Percentiles rank a stretch among this genome's conserved stretches.
Evolutionary conservation across 805 yeast genomes (phyloP).

Genomic region (Candida sithepensis): DNA sequence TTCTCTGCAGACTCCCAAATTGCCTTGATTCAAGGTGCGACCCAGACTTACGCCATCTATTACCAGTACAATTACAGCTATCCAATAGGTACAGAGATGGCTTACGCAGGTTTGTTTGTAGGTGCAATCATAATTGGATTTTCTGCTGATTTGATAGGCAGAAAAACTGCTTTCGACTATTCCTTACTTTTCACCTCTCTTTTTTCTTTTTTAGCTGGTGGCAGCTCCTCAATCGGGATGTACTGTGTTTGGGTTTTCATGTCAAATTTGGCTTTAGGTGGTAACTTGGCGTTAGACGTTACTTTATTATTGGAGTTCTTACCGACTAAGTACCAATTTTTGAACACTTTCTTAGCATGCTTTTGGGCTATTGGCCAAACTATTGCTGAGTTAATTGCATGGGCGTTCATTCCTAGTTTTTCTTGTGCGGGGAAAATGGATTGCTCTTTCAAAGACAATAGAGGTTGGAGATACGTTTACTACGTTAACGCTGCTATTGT

Average conservation of each 20-base stretch:
- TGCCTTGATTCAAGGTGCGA: conserved; percentile 38
- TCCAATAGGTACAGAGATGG: conserved; percentile 39
- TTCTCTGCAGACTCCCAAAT: conserved; percentile 47
- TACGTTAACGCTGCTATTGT: conserved; percentile 47
- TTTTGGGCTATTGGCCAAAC: conserved; percentile 60
- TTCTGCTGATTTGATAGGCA: conserved; percentile 49
- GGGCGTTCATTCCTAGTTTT: conserved; percentile 46
- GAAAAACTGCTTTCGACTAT: conserved; percentile 44
- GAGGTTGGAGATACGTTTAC: conserved; percentile 55
- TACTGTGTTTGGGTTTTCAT: conserved; percentile 43
- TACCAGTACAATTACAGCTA: conserved; percentile 38
- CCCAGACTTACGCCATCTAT: conserved; percentile 36
- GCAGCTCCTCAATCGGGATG: conserved; percentile 41
- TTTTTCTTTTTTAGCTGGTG: conserved; percentile 46
- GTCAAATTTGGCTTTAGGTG: conserved; percentile 44
- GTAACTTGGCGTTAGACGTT: conserved; percentile 50
- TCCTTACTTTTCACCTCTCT: conserved; percentile 43
- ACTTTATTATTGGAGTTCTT: conserved; percentile 46
- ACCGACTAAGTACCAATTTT: conserved; percentile 45
- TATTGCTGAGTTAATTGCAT: conserved; percentile 42
- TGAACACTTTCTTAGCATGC: conserved; percentile 45
- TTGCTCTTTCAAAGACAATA: conserved; percentile 40
- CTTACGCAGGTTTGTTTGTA: conserved; percentile 42
- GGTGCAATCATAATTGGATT: conserved; percentile 56
- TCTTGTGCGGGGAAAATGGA: conserved; percentile 38